phyloP scores from a whole-genome alignment of 1,284 basidiomycete genomes.

The Cerioporus squamosus region DNA sequence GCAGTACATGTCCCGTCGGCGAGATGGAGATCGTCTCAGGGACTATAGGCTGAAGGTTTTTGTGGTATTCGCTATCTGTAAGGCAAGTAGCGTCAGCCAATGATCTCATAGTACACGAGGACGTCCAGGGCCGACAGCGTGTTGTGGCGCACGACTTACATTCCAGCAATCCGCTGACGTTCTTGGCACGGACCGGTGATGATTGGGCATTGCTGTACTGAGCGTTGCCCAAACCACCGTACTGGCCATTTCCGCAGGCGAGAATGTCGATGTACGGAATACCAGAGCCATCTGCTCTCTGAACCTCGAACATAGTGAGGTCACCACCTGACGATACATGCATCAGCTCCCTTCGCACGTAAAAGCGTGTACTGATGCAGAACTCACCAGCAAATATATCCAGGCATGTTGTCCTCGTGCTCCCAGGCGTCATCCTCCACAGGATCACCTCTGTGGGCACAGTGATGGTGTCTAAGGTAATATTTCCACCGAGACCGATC shows the following conservation, averaged over 20 bases:
- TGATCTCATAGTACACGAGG: neutral
- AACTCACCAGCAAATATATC: constrained; percentile 67
- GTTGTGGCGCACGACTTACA: constrained; percentile 53
- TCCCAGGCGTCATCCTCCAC: constrained; percentile 58
- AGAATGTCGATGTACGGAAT: constrained; percentile 69
- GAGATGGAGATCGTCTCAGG: constrained; percentile 77
- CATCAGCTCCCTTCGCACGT: neutral
- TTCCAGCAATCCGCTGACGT: constrained; percentile 83
- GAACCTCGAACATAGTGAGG: constrained; percentile 79
- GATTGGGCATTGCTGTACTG: constrained; percentile 77
- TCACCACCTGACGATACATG: constrained; percentile 69
- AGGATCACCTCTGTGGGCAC: constrained; percentile 88
- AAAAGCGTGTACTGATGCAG: neutral
- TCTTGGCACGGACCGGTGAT: constrained; percentile 77
- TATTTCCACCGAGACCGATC: constrained; percentile 77
- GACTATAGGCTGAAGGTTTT: constrained; percentile 67
- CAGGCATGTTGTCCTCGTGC: constrained; percentile 64
- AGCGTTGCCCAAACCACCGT: constrained; percentile 87
- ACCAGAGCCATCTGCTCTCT: constrained; percentile 51
- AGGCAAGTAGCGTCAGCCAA: neutral
- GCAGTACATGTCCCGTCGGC: constrained; percentile 78
- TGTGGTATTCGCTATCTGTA: constrained; percentile 70
- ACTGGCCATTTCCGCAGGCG: constrained; percentile 85
- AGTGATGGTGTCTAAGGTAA: constrained; percentile 74
- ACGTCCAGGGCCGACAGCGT: neutral